Base-by-base conservation (phyloP, 2,329 filamentous ascomycete species). In the Sphaerulina musiva region DNA sequence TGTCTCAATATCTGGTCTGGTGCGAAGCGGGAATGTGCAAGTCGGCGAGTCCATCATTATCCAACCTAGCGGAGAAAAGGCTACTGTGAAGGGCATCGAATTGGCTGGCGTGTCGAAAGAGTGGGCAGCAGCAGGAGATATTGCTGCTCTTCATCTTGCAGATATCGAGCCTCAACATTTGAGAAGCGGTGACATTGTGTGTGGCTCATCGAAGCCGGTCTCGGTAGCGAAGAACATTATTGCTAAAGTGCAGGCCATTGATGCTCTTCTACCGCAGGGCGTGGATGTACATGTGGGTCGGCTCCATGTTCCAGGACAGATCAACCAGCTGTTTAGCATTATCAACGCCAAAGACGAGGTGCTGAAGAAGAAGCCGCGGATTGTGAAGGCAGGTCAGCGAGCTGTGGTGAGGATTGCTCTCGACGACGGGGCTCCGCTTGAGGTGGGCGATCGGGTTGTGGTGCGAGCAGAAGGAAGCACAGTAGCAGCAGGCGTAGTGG, bases 91-190 rank as follows among this genome's bases (percentile, higher is more conserved):
- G 68, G 85, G 82, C 3, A 77, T 98, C 46, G 85, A 93, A 68
- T 79, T 90, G 8, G 86, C 92, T 67, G 79, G 82, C 20, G 81
- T 87, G 48, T 73, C 80, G 1, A 81, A 79, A 10, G 90, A 95
- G 56, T 98, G 90, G 89, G 89, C 88, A 0, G 90, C 96, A 11
- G 91, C 92, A 0, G 92, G 92, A 1, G 89, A 97, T 66, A 95
- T 93, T 56, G 82, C 88, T 12, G 85, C 84, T 0, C 74, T 98
- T n/a, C 86, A 95, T 61, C 78, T 98, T 46, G 79, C 83, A 7
- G 86, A 92, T 61, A 89, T 96, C 66, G 92, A 97, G 63, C 55
- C 63, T 9, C 80, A 87, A 12, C 86, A 96, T 64, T 79, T 98
- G 8, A 71, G 71, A 31, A 64, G 87, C 6, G 93, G 93, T 17